Conservation (phyloP, 2,329 filamentous ascomycete species). For the Fusarium irregulare region DNA sequence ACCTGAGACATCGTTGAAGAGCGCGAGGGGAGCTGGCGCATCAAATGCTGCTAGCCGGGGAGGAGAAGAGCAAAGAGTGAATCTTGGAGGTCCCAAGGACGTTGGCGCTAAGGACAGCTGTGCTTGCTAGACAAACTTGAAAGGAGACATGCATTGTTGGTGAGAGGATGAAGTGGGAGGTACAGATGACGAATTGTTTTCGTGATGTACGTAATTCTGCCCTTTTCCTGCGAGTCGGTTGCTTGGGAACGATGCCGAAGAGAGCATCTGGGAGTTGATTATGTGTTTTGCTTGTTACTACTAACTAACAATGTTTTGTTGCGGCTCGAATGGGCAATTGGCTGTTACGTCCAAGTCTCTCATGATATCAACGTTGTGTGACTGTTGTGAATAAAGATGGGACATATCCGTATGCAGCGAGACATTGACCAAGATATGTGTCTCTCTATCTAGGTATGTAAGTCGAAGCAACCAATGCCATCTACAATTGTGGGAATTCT, state of each 20-base stretch:
- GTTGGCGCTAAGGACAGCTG: conserved; percentile 89
- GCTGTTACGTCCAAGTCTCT: conserved; percentile 2
- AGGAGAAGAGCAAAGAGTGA: conserved; percentile 80
- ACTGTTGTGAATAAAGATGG: not conserved
- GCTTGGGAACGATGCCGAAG: conserved; percentile 46
- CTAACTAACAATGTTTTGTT: conserved; percentile 38
- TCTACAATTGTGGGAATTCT: not conserved
- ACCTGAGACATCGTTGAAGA: conserved; percentile 95
- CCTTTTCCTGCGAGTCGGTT: conserved; percentile 44
- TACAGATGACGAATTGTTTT: conserved; percentile 37
- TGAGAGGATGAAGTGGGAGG: conserved; percentile 19
- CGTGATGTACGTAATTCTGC: conserved; percentile 43
- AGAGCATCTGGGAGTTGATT: conserved; percentile 47
- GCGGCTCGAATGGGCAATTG: conserved; percentile 24
- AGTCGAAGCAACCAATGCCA: not conserved
- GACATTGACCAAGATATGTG: not conserved
- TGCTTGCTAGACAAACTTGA: conserved; percentile 72
- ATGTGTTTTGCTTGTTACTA: conserved; percentile 39
- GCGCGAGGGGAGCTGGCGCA: conserved; percentile 77
- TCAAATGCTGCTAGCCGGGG: conserved; percentile 68
- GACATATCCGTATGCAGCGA: not conserved
- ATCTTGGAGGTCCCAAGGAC: conserved; percentile 79
- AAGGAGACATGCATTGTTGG: conserved; percentile 6
- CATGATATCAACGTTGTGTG: conserved; percentile 2
- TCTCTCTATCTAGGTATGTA: not conserved